Base-by-base conservation (phyloP, 331 rosid species). In the Rhamnella rubrinervis region DNA sequence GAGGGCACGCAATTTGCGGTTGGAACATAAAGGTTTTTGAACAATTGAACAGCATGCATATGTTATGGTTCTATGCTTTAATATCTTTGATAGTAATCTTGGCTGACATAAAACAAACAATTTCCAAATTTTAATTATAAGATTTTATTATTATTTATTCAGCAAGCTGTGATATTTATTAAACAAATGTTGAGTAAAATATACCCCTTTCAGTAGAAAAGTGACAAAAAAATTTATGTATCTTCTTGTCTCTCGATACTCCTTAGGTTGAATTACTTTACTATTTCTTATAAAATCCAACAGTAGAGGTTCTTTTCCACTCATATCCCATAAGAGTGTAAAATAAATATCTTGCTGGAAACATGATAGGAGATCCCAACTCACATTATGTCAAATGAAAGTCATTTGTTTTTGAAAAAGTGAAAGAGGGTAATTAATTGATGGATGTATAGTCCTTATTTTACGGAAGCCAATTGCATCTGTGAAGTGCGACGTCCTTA, bases 21-120 rank as follows among this genome's bases (percentile, higher is more conserved):
- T 87, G 75, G 96, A 89, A 52, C 39, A 38, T 26, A 80, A 79
- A 93, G 98, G 96, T 93, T 63, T 44, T 64, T 64, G 55, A 44
- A 47, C 70, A 63, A 31, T 60, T 72, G 66, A 65, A 61, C 70
- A 69, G 44, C 20, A 67, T 70, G 44, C 46, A 10, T 59, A 59
- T 47, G 55, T 21, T 69, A 41, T 55, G 26, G 16, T 41, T 53
- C 57, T 58, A 58, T 68, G 31, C 26, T 14, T 80, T 55, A 21
- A 15, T 47, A 26, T 47, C 10, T 65, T 31, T 65, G 50, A 56
- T 5, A 52, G 25, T 0, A 38, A 13, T 62, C 28, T 20, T 39
- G 47, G n/a, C 14, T 39, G 17, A 25, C 23, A 50, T 57, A 25
- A 51, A 55, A 62, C 55, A 37, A 7, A 26, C 6, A 62, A 12